Evolutionary conservation across 768 basidiomycete genomes (phyloP).

Genomic region (Tylopilus rubrobrunneus): DNA sequence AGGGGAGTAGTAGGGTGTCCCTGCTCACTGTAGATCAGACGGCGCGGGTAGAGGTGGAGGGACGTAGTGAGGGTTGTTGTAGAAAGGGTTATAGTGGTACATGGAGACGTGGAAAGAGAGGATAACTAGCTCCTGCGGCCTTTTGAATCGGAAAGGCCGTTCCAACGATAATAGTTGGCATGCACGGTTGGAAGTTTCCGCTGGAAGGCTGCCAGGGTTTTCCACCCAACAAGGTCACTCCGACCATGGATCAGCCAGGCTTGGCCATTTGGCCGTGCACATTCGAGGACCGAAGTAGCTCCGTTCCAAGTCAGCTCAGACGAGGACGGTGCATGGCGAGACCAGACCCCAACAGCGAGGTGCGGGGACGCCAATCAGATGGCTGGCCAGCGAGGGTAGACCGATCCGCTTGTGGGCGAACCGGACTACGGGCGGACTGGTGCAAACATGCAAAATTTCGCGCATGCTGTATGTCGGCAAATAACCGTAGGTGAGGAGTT

Average conservation of each 20-base stretch:
- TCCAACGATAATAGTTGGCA: slow-evolving; percentile 10
- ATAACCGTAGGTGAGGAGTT: too few species aligned
- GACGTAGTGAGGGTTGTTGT: background rate
- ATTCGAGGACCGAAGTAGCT: background rate
- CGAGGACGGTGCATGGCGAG: too few species aligned
- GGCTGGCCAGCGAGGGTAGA: too few species aligned
- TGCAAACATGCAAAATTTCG: background rate
- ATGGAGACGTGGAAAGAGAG: background rate
- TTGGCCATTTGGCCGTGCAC: background rate
- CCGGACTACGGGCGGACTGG: background rate
- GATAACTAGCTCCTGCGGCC: background rate
- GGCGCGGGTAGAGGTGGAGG: background rate
- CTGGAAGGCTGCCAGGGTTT: background rate
- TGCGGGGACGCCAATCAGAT: too few species aligned
- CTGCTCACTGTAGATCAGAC: background rate
- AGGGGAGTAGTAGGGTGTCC: too few species aligned
- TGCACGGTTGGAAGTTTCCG: background rate
- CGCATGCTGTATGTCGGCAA: background rate
- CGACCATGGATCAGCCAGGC: background rate
- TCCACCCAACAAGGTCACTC: background rate
- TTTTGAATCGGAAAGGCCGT: background rate
- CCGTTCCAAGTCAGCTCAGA: too few species aligned
- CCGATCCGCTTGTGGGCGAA: background rate
- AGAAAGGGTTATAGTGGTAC: background rate
- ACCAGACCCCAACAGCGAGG: too few species aligned